Evolutionary conservation across 2,329 filamentous ascomycete genomes (phyloP), one percentile per base, ranked within the genome.

Genomic region (Myriosclerotinia scirpicola): DNA sequence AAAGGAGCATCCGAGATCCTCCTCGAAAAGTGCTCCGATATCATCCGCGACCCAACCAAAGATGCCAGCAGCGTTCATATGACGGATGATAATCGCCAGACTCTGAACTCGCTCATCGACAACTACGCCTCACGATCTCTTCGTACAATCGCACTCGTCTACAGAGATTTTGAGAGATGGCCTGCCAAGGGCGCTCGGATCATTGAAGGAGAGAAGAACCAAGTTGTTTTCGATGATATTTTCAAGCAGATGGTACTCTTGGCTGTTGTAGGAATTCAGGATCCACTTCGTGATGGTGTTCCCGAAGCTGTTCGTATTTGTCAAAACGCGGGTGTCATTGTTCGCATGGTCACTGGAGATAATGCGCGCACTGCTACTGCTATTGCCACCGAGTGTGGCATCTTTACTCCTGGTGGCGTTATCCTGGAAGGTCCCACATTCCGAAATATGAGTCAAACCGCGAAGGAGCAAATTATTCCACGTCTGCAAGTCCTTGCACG

Each of bases 281-380:
- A 92, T 76, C 90, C 90, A 44, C 84, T 92, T 22, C 82, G 90
- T 66, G 82, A 84, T 7, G 88, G 88, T 71, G 90, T 92, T 30
- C 82, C 85, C 17, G 83, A 86, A 58, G 89, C 90, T 54, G 90
- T 92, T 65, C 80, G 81, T 67, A 85, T 85, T 73, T 91, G 89
- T 69, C 84, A 88, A 71, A 82, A 81, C 36, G 90, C 90, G 22
- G 89, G 89, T 65, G 89, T 92, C 20, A 82, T 86, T 65, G 88
- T 91, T 58, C 88, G 89, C 72, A 90, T 91, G 88, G 88, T 91
- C 60, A 91, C 88, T 34, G 88, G 87, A 71, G 88, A 91, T 77
- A 91, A 91, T 73, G 80, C 91, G 69, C 81, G 87, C 26, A 93
- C 90, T 30, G 90, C 89, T 11, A 85, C 85, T 61, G 90, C 90